Conservation (phyloP, 2,329 filamentous ascomycete genomes). For the Dendryphion nanum region DNA sequence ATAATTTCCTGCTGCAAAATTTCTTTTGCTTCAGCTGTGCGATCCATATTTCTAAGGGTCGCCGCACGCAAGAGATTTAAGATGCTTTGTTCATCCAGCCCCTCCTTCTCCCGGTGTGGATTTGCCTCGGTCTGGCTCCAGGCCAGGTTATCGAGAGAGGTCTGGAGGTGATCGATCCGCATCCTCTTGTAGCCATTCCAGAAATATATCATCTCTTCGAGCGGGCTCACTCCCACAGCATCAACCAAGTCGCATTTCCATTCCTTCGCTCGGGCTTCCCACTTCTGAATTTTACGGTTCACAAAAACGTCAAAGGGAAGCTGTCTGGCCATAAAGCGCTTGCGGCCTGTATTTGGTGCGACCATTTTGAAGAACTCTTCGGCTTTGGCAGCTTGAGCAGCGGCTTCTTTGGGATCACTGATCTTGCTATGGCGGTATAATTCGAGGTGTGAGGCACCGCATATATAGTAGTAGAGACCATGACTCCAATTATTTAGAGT, state of each 20-base stretch:
- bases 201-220: slow-evolving; percentile 89
- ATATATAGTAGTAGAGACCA: slow-evolving; percentile 85
- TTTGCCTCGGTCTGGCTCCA: slow-evolving; percentile 62
- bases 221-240: slow-evolving; percentile 74
- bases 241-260: slow-evolving; percentile 68
- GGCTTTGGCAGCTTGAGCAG: slow-evolving; percentile 48
- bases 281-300: slow-evolving; percentile 79
- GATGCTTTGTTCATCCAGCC: slow-evolving; percentile 62
- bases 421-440: slow-evolving; percentile 66
- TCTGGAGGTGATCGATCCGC: slow-evolving; percentile 62
- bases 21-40: slow-evolving; percentile 62
- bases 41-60: slow-evolving; percentile 62
- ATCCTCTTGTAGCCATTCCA: slow-evolving; percentile 90
- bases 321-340: slow-evolving; percentile 84
- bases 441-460: slow-evolving; percentile 74
- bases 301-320: slow-evolving; percentile 89
- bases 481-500: slow-evolving; percentile 80
- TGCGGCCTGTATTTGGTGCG: slow-evolving; percentile 74
- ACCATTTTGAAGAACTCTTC: slow-evolving; percentile 70
- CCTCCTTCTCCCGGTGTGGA: slow-evolving; percentile 52
- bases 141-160: slow-evolving; percentile 60
- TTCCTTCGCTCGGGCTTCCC: slow-evolving; percentile 73
- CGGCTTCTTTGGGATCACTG: slow-evolving; percentile 48
- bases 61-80: slow-evolving; percentile 66
- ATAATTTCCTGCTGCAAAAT: slow-evolving; percentile 65